Evolutionary conservation across 208 protist genomes (phyloP).

Genomic region (Trypanosoma lewisi): DNA sequence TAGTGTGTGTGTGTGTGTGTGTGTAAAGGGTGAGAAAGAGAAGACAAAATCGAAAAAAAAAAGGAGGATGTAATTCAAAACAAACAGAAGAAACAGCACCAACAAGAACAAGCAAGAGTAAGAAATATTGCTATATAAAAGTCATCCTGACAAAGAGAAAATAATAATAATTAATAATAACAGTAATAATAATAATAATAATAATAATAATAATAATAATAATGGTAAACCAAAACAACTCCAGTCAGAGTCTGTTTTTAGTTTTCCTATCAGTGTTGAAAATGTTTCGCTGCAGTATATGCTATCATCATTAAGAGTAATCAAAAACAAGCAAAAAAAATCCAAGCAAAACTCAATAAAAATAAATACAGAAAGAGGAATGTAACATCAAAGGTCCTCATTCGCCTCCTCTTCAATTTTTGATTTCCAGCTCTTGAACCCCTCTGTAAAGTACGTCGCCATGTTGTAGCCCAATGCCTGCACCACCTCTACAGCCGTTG

Average conservation of each 20-base stretch:
- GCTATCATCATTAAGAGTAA: not conserved
- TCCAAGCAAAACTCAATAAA: slow-evolving; percentile 3
- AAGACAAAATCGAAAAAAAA: not conserved
- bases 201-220: too few species aligned
- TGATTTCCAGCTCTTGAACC: slow-evolving; percentile 39
- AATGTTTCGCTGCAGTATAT: too few species aligned
- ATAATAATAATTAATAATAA: too few species aligned
- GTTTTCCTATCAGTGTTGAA: too few species aligned
- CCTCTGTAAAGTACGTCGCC: slow-evolving; percentile 33
- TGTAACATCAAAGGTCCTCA: slow-evolving; percentile 47
- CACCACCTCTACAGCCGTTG: slow-evolving; percentile 30
- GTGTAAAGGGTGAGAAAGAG: not conserved
- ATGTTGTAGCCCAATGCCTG: slow-evolving; percentile 30
- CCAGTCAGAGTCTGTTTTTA: too few species aligned
- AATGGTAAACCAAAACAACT: too few species aligned
- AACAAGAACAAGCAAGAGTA: too few species aligned
- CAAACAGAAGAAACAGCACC: too few species aligned
- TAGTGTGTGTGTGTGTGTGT: not conserved
- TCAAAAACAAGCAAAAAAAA: not conserved
- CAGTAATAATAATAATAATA: too few species aligned
- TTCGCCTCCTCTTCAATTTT: slow-evolving; percentile 27
- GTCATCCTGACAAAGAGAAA: too few species aligned
- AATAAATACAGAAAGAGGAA: slow-evolving; percentile 1
- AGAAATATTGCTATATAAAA: too few species aligned
- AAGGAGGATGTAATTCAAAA: not conserved